Evolutionary conservation across 352 stramenopile species (phyloP).

Genomic region (Phytophthora pistaciae): DNA sequence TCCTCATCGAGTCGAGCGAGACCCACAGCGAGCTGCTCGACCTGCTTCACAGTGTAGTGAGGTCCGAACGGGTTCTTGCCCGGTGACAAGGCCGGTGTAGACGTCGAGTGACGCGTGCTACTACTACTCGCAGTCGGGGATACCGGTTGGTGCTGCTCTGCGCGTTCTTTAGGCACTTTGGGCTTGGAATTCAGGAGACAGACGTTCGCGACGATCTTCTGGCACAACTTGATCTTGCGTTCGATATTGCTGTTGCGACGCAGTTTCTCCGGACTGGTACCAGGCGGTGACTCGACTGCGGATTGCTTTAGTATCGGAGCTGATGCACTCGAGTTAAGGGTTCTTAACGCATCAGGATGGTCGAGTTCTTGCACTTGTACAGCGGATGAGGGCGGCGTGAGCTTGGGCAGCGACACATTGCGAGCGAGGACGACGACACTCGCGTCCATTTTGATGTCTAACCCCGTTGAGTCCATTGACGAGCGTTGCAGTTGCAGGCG

Average conservation of each 20-base stretch:
- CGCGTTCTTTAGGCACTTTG: slow-evolving; percentile 18
- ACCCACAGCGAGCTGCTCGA: slow-evolving; percentile 61
- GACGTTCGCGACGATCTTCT: slow-evolving; percentile 44
- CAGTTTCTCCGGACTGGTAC: slow-evolving; percentile 17
- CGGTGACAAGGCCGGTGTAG: slow-evolving; percentile 7
- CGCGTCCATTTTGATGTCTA: slow-evolving; percentile 45
- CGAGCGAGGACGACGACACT: slow-evolving; percentile 44
- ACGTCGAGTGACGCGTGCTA: slow-evolving; percentile 4
- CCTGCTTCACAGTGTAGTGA: slow-evolving; percentile 64
- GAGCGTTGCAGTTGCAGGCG: slow-evolving; percentile 21
- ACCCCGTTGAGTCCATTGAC: not conserved
- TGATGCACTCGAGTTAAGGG: slow-evolving; percentile 29
- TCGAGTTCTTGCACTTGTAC: slow-evolving; percentile 5
- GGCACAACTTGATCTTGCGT: slow-evolving; percentile 68
- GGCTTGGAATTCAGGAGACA: slow-evolving; percentile 29
- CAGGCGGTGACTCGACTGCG: not conserved
- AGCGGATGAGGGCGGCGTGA: slow-evolving; percentile 9
- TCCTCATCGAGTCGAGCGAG: slow-evolving; percentile 66
- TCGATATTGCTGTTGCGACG: slow-evolving; percentile 56
- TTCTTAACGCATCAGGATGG: no score
- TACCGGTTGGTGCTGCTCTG: slow-evolving; percentile 6
- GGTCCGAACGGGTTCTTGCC: slow-evolving; percentile 61
- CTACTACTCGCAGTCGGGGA: slow-evolving; percentile 11
- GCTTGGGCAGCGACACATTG: slow-evolving; percentile 51
- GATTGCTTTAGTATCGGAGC: slow-evolving; percentile 18